Base-by-base conservation (phyloP, 1,284 basidiomycete species). In the Ceratobasidium papillatum region DNA sequence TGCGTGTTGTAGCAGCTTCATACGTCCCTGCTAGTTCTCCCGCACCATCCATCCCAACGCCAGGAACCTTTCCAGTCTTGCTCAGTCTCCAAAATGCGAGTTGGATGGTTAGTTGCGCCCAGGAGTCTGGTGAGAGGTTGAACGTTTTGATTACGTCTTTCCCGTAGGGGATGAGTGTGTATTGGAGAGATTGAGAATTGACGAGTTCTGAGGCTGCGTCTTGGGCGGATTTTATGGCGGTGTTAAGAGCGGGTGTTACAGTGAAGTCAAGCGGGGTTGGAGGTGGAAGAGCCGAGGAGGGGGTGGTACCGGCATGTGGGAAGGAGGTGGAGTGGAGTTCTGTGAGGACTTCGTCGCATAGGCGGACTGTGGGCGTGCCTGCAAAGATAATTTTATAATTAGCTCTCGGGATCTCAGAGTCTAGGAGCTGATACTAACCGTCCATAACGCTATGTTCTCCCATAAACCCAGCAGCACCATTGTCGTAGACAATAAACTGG, bases 361-460 rank as follows among this genome's bases (percentile, higher is more conserved):
- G 84, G 43, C 88, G 84, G 11, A 87, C 84, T 9, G 88, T 90
- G 4, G 90, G 89, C 45, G 89, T 89, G 56, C 94, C 77, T 72
- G 14, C 43, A 7, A 22, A 32, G 47, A n/a, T n/a, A 14, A 47
- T 9, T n/a, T 8, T 27, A 19, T 43, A 9, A 17, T 62, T 41
- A 45, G 22, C 17, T 9, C 12, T 19, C 12, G 36, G 8, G 17
- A 71, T 30, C 11, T 59, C 4, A 38, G 27, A 4, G 32, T 54
- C 30, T 19, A 65, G 30, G 14, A 71, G 58, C 74, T 72, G 27
- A 5, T 11, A 51, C 49, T 45, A 9, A 61, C 62, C 95, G 80
- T 96, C 94, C 94, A 96, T 96, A 78, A 94, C 87, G 19, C 93
- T 94, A 82, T 97, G 95, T 82, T 97, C 95, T 71, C 95, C 95